Percentiles rank a stretch among this genome's conserved stretches.
Conservation (phyloP, 2,329 filamentous ascomycete species). For the Epichloe aotearoae region DNA sequence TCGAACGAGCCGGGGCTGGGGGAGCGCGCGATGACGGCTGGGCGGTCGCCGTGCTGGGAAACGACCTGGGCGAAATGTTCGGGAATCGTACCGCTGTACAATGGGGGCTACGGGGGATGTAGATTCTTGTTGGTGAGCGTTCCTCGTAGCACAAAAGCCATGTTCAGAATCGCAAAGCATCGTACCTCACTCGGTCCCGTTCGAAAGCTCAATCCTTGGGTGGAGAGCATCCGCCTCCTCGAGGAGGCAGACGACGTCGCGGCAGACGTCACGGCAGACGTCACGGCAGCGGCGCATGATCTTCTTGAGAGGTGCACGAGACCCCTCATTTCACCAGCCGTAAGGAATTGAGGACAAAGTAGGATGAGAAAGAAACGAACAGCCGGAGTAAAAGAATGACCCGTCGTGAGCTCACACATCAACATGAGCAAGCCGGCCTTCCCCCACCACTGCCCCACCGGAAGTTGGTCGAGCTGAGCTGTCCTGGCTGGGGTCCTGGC, state of each 20-base stretch:
- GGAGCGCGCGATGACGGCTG: conserved; percentile 40
- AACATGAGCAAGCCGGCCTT: too few relatives aligned
- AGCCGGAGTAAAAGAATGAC: too few relatives aligned
- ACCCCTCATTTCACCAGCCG: too few relatives aligned
- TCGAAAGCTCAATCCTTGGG: conserved; percentile 15
- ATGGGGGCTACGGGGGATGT: conserved; percentile 40
- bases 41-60: conserved; percentile 47
- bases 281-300: too few relatives aligned
- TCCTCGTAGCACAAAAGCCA: not conserved
- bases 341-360: too few relatives aligned
- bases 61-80: conserved; percentile 59
- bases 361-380: too few relatives aligned
- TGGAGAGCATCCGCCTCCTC: not conserved
- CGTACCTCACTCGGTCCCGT: conserved; percentile 18
- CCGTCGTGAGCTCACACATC: too few relatives aligned
- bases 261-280: not conserved
- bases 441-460: too few relatives aligned
- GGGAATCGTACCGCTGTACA: conserved; percentile 56
- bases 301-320: too few relatives aligned
- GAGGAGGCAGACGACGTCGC: not conserved
- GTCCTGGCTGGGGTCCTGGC: too few relatives aligned
- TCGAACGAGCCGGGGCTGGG: conserved; percentile 33
- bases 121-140: not conserved
- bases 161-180: not conserved
- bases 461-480: too few relatives aligned